phyloP scores from a whole-genome alignment of 805 yeast species.

The Pichia nanzhaoensis region DNA sequence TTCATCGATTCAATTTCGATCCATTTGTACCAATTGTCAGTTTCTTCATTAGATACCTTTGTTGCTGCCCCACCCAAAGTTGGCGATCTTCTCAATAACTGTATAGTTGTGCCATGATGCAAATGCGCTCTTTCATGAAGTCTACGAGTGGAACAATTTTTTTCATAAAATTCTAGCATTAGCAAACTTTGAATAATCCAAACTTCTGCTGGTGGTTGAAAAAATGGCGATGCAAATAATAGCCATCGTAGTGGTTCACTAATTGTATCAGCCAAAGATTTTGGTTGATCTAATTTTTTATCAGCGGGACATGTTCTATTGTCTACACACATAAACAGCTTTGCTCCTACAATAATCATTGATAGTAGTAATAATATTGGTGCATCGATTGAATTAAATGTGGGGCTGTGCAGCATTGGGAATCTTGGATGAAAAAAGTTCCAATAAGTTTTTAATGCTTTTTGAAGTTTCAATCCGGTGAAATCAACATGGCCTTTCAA shows the following conservation, averaged over 20 bases:
- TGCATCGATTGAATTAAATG: slow-evolving; percentile 43
- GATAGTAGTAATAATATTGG: slow-evolving; percentile 46
- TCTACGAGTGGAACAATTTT: slow-evolving; percentile 57
- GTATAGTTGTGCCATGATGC: slow-evolving; percentile 84
- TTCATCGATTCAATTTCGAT: slow-evolving; percentile 74
- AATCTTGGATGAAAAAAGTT: slow-evolving; percentile 51
- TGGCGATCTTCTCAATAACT: slow-evolving; percentile 68
- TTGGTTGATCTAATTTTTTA: slow-evolving; percentile 22
- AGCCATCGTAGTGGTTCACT: slow-evolving; percentile 60
- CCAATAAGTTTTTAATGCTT: slow-evolving; percentile 42
- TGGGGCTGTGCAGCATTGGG: slow-evolving; percentile 52
- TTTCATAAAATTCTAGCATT: slow-evolving; percentile 73
- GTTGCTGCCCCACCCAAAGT: slow-evolving; percentile 66
- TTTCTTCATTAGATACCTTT: slow-evolving; percentile 21
- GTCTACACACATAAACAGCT: slow-evolving; percentile 26
- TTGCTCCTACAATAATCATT: slow-evolving; percentile 53
- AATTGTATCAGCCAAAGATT: slow-evolving; percentile 38
- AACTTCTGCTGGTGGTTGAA: slow-evolving; percentile 67
- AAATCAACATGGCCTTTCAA: slow-evolving; percentile 26
- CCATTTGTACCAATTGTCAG: slow-evolving; percentile 52
- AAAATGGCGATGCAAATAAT: slow-evolving; percentile 63
- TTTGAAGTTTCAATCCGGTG: slow-evolving; percentile 24
- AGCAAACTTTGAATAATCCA: slow-evolving; percentile 74
- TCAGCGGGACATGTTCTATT: slow-evolving; percentile 19
- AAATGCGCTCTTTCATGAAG: slow-evolving; percentile 79